A percentile compares a stretch with the other conserved stretches of the same genome.
phyloP scores from a whole-genome alignment of 805 yeast genomes.

The Metschnikowia lachancei region DNA sequence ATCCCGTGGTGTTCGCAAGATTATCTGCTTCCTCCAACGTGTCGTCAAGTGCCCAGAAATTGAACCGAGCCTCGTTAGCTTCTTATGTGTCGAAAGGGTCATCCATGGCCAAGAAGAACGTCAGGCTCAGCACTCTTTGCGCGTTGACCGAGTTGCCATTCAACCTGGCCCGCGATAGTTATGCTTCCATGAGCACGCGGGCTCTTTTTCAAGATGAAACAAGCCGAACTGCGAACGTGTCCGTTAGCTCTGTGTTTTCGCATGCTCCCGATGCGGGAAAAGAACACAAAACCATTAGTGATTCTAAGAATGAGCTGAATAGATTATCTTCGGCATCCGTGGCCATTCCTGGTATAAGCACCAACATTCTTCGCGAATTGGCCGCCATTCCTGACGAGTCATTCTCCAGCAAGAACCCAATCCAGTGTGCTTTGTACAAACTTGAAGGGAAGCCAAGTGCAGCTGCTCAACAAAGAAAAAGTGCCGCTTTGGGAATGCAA shows the following conservation, averaged over 20 bases:
- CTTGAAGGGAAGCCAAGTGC: conserved; percentile 59
- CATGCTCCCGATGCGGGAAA: conserved; percentile 2
- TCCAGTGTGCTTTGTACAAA: conserved; percentile 69
- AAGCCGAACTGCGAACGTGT: conserved; percentile 27
- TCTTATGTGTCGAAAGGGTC: conserved; percentile 24
- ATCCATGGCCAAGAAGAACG: conserved; percentile 30
- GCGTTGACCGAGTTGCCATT: conserved; percentile 44
- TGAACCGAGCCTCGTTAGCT: conserved; percentile 9
- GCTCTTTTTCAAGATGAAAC: conserved; percentile 13
- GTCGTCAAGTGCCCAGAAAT: conserved; percentile 1
- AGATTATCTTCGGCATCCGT: conserved; percentile 30
- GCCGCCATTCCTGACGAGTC: conserved; percentile 85
- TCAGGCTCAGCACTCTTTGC: conserved; percentile 36
- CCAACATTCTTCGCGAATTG: conserved; percentile 48
- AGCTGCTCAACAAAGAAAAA: not conserved
- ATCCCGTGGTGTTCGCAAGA: conserved; percentile 4
- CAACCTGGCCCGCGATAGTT: conserved; percentile 16
- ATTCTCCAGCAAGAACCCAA: conserved; percentile 61
- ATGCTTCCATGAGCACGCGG: conserved; percentile 11
- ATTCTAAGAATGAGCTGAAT: not conserved
- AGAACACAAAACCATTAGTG: conserved; percentile 1
- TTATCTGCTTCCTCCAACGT: conserved; percentile 10
- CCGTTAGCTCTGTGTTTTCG: conserved; percentile 38
- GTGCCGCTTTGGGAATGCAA: not conserved
- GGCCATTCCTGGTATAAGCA: conserved; percentile 55